Conservation (phyloP, 140 eudicot species). For the Anethum foeniculum region DNA sequence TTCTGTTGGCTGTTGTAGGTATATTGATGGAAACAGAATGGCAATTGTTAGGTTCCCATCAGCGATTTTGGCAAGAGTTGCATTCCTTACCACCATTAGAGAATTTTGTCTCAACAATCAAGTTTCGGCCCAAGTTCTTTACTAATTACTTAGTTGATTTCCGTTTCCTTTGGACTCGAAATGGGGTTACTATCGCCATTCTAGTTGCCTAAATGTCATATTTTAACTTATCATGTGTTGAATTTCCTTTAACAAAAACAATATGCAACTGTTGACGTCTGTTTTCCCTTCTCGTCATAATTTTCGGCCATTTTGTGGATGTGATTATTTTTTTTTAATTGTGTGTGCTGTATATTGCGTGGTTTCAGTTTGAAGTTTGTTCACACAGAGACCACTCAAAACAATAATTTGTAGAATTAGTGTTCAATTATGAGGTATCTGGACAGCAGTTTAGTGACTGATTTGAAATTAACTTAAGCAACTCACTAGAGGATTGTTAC, state of each 20-base stretch:
- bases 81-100: slow-evolving; percentile 49
- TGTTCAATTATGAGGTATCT: not conserved
- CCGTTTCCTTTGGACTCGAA: not conserved
- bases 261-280: not conserved
- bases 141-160: slow-evolving; percentile 22
- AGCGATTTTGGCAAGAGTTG: slow-evolving; percentile 55
- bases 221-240: not conserved
- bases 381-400: too few relatives aligned
- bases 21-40: slow-evolving; percentile 30
- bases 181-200: slow-evolving; percentile 3
- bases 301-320: not conserved
- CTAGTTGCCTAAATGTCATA: not conserved
- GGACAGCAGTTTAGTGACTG: not conserved
- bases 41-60: slow-evolving; percentile 53
- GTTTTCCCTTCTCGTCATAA: not conserved
- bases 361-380: too few relatives aligned
- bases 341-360: too few relatives aligned
- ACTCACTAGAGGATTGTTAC: not conserved
- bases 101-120: slow-evolving; percentile 54
- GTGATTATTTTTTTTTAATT: not conserved
- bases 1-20: slow-evolving; percentile 32
- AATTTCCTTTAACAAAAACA: not conserved
- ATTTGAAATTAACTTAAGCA: too few relatives aligned
- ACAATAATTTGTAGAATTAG: not conserved
- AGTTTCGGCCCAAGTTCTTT: slow-evolving; percentile 52